A percentile compares a stretch with the other conserved stretches of the same genome.
Conservation (phyloP, 805 yeast species). For the Teunomyces aglyptinius region DNA sequence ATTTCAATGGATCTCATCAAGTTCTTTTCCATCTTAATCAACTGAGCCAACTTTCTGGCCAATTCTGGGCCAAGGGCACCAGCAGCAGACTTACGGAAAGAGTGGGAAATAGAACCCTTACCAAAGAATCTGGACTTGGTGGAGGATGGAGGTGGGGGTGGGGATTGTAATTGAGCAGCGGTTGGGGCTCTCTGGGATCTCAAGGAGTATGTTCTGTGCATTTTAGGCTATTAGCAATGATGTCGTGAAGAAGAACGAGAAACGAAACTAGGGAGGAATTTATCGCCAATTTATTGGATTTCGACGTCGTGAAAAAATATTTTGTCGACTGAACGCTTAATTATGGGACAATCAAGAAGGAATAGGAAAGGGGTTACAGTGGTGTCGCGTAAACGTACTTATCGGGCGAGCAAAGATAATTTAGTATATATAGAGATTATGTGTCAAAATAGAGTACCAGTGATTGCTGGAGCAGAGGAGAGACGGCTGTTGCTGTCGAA, state of each 20-base stretch:
- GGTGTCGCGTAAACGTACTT: neutral
- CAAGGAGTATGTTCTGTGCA: conserved; percentile 85
- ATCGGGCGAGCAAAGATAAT: neutral
- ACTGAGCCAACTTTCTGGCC: conserved; percentile 84
- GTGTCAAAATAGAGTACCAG: neutral
- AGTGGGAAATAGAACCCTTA: conserved; percentile 62
- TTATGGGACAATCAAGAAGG: conserved; percentile 2
- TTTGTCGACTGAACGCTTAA: conserved; percentile 1
- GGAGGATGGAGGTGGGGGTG: conserved; percentile 78
- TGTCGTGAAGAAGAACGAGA: conserved; percentile 5
- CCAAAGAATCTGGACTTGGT: conserved; percentile 76
- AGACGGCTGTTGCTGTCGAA: neutral
- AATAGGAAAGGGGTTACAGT: neutral
- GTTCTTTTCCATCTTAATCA: conserved; percentile 95
- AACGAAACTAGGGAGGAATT: conserved; percentile 1
- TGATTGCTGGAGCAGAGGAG: neutral
- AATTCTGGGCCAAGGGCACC: conserved; percentile 94
- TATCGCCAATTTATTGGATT: conserved; percentile 4
- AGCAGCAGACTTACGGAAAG: conserved; percentile 79
- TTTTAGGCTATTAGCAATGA: conserved; percentile 21
- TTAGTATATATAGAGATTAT: neutral
- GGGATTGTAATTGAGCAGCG: conserved; percentile 74
- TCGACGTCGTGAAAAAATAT: conserved; percentile 3
- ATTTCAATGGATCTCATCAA: conserved; percentile 91
- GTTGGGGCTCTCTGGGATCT: conserved; percentile 80